A percentile compares a stretch with the other conserved stretches of the same genome.
Conservation (phyloP, 2,329 filamentous ascomycete species). For the Tolypocladium tundrense region DNA sequence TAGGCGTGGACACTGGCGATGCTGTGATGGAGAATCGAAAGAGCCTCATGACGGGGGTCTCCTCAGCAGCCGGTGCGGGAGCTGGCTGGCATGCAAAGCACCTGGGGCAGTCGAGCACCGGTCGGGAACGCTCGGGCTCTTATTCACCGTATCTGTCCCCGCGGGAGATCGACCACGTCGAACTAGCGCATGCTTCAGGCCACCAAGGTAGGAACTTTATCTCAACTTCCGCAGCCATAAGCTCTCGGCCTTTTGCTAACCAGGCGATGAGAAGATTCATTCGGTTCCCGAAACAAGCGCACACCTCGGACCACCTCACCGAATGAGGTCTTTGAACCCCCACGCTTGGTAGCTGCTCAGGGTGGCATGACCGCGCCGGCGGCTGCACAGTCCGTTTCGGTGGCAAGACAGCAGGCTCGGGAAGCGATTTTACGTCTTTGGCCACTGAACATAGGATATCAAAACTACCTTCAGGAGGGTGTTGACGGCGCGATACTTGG, state of each 20-base stretch:
- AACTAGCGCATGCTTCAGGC: background rate
- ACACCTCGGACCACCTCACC: background rate
- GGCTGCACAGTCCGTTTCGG: slow-evolving; percentile 6
- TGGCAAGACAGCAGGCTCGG: slow-evolving; percentile 49
- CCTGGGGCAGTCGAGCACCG: background rate
- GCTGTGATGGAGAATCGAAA: background rate
- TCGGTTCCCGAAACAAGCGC: background rate
- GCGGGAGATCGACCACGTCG: slow-evolving; percentile 26
- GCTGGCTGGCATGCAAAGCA: background rate
- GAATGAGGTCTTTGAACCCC: background rate
- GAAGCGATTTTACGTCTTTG: slow-evolving; percentile 56
- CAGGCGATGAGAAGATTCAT: background rate
- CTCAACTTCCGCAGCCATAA: slow-evolving; percentile 1
- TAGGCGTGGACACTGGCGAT: background rate
- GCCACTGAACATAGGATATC: slow-evolving; percentile 60
- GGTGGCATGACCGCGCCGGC: background rate
- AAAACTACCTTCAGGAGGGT: slow-evolving; percentile 64
- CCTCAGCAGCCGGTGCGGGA: background rate
- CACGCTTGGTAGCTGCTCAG: background rate
- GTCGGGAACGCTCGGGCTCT: slow-evolving; percentile 37
- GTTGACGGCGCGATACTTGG: slow-evolving; percentile 54
- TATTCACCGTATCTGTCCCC: slow-evolving; percentile 44
- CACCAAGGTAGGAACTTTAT: background rate
- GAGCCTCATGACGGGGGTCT: background rate
- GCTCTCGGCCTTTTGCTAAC: background rate